Base-by-base conservation (phyloP, 768 basidiomycete genomes). In the Chlorophyllum brunneum region DNA sequence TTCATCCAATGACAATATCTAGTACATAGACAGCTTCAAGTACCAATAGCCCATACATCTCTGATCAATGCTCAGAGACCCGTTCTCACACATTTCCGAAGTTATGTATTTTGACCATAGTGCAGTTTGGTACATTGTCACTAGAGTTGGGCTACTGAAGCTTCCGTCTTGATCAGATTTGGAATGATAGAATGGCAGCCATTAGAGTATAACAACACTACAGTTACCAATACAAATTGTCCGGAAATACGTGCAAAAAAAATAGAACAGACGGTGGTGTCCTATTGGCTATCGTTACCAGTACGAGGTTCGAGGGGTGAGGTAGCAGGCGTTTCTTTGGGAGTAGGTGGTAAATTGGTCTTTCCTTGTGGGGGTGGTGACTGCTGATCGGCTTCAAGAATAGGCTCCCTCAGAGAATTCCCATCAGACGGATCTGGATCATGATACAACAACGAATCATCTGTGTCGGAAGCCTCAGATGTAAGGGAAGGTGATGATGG, bases 401-500 rank as follows among this genome's bases (percentile, higher is more conserved):
- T 45, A 4, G 37, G 34, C 27, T 45, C 43, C 27, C 51, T 45
- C 16, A 18, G 30, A 13, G 44, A 29, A 13, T 24, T 36, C 9
- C 13, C 20, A 16, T 31, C 44, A 5, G 20, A 16, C 7, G 26
- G 11, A 22, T 44, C 51, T n/a, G 51, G 42, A 16, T 37, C 42
- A 18, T 46, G 44, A 44, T 45, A 53, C 26, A n/a, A 39, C 6
- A 52, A 27, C 16, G 34, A 46, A 11, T 58, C 59, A 48, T 63
- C 65, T 37, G 59, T 61, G 49, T 66, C 65, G 30, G 60, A 61
- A 7, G 54, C 31, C 24, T 59, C 58, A 15, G 64, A 64, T 16
- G 61, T 39, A n/a, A 48, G 58, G 18, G 66, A 64, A 22, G 68
- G 63, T 24, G 68, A 64, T 15, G 67, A 58, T 7, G 65, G 63